These are phyloP conservation scores for Durusdinium trenchii DNA, from an alignment of 73 alveolate species.

Conservation along the genomic window DNA sequence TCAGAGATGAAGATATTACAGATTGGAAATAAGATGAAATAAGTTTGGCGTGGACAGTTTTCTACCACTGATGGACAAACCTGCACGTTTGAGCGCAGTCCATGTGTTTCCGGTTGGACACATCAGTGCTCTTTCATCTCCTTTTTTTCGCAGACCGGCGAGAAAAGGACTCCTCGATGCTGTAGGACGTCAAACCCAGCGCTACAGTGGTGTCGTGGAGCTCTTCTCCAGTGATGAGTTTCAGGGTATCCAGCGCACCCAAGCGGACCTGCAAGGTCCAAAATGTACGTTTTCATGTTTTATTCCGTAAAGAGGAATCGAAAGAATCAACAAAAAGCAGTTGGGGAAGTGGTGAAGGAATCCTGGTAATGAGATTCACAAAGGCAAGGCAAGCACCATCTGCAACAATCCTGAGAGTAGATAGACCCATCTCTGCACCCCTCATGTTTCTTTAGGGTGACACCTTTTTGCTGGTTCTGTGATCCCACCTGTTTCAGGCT, in stretches of 20 bases:
- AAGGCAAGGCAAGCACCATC: neutral
- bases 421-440: neutral
- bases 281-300: neutral
- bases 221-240: slow-evolving; percentile 71
- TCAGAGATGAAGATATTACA: too few species aligned
- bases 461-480: too few species aligned
- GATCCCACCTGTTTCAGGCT: too few species aligned
- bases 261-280: slow-evolving; percentile 94
- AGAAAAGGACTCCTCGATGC: slow-evolving; percentile 55
- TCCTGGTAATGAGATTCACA: neutral
- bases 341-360: neutral
- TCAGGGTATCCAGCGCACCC: slow-evolving; percentile 53
- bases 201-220: slow-evolving; percentile 68
- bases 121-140: too few species aligned
- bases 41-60: too few species aligned
- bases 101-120: too few species aligned
- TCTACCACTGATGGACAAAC: too few species aligned
- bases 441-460: neutral
- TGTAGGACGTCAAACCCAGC: slow-evolving; percentile 55
- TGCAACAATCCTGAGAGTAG: neutral
- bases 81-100: too few species aligned
- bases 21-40: too few species aligned
- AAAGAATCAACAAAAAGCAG: neutral
- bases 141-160: too few species aligned
- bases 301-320: neutral